These are phyloP conservation scores for Clarkia xantiana DNA, from an alignment of 345 rosid species.

Conservation along the genomic window DNA sequence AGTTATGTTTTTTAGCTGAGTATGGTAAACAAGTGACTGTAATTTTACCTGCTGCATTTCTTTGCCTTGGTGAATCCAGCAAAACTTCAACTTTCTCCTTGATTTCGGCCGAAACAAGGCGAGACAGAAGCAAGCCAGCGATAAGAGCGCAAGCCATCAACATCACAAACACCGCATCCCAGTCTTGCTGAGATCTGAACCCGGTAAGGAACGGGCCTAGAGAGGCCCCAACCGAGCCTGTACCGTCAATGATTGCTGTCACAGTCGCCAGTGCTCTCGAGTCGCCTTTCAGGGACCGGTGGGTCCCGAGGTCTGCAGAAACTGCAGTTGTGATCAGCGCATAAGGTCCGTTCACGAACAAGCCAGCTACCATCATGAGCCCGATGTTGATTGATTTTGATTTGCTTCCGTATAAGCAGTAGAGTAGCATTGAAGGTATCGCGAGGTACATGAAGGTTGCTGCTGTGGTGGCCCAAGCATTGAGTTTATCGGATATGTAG, in stretches of 20 bases:
- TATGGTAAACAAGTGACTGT: too few species aligned
- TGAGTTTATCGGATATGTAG: conserved; percentile 70
- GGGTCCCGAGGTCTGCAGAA: conserved; percentile 92
- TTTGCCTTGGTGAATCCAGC: conserved; percentile 8
- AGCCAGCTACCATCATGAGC: conserved; percentile 83
- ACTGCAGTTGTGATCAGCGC: conserved; percentile 96
- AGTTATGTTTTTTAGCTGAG: too few species aligned
- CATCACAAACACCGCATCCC: conserved; percentile 72
- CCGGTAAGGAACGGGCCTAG: conserved; percentile 87
- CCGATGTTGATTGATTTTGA: conserved; percentile 44
- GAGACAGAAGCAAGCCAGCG: conserved; percentile 67
- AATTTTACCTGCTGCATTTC: conserved; percentile 36
- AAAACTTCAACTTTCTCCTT: conserved; percentile 17
- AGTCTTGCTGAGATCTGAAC: conserved; percentile 58
- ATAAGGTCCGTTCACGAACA: conserved; percentile 85
- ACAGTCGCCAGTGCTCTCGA: conserved; percentile 92
- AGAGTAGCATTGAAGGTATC: conserved; percentile 70
- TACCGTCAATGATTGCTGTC: conserved; percentile 87
- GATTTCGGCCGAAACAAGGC: conserved; percentile 40
- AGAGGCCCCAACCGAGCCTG: conserved; percentile 91
- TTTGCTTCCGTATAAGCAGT: conserved; percentile 52
- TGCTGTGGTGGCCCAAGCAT: conserved; percentile 74
- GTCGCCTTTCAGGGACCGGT: conserved; percentile 68
- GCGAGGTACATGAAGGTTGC: conserved; percentile 77
- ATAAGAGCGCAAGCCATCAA: conserved; percentile 52